phyloP scores from a whole-genome alignment of 345 rosid species.

The Rhodomyrtus tomentosa region DNA sequence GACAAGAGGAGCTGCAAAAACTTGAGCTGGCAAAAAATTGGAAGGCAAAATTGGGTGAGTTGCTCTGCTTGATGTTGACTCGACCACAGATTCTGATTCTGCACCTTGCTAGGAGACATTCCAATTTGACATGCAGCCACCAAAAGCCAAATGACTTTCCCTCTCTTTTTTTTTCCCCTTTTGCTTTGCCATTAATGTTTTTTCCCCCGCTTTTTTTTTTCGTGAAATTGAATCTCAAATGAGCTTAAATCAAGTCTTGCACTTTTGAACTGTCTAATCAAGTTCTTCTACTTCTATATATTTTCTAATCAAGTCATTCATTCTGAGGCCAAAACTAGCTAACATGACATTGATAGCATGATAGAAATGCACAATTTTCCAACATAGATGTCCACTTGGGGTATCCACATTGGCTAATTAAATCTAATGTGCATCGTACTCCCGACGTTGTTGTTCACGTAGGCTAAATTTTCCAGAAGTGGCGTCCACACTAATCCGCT shows the following conservation, averaged over 20 bases:
- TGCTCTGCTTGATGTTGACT: neutral
- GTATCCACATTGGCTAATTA: too few relatives aligned
- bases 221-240: neutral
- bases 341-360: too few relatives aligned
- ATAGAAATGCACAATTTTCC: too few relatives aligned
- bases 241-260: neutral
- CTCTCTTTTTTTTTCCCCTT: too few relatives aligned
- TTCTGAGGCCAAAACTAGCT: too few relatives aligned
- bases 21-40: neutral
- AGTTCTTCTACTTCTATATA: too few relatives aligned
- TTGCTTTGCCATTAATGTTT: neutral
- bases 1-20: neutral
- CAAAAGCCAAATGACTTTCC: neutral
- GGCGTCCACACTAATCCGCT: neutral
- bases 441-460: neutral
- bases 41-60: neutral
- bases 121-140: neutral
- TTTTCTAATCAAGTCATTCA: too few relatives aligned
- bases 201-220: neutral
- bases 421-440: neutral
- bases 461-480: neutral
- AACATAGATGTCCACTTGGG: too few relatives aligned
- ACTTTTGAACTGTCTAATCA: too few relatives aligned
- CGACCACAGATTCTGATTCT: neutral
- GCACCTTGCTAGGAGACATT: neutral